Conservation (phyloP, 1,284 basidiomycete genomes). For the Marasmius fiardii region DNA sequence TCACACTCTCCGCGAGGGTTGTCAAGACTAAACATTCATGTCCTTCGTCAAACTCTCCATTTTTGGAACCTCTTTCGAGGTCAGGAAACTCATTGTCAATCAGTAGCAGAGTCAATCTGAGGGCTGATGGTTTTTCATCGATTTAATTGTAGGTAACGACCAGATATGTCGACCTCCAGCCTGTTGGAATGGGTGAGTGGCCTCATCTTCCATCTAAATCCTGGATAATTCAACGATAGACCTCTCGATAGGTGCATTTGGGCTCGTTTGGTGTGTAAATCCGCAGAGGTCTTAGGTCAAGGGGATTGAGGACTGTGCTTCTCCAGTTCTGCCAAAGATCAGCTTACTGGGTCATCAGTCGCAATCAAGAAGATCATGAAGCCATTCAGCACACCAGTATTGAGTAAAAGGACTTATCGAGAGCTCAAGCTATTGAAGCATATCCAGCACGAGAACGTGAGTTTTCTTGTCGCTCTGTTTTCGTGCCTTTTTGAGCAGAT, state of each 20-base stretch:
- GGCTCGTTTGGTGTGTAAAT: conserved; percentile 82
- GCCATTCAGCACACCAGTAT: conserved; percentile 96
- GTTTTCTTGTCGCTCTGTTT: conserved; percentile 18
- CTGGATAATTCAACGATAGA: conserved; percentile 12
- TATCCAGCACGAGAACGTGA: conserved; percentile 96
- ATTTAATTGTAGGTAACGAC: conserved; percentile 80
- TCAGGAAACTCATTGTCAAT: conserved; percentile 28
- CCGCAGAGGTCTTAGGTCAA: background rate
- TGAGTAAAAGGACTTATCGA: conserved; percentile 96
- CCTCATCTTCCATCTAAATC: conserved; percentile 14
- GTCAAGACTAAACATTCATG: conserved; percentile 84
- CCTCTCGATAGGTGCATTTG: conserved; percentile 76
- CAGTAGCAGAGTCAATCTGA: conserved; percentile 9
- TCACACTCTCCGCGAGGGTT: conserved; percentile 64
- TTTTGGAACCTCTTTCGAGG: conserved; percentile 95
- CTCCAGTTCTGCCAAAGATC: conserved; percentile 92
- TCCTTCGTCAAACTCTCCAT: conserved; percentile 98
- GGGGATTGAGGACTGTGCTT: conserved; percentile 4
- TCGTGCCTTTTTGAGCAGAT: conserved; percentile 5
- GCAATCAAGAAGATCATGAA: conserved; percentile 99
- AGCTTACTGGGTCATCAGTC: conserved; percentile 91
- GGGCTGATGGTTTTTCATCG: conserved; percentile 19
- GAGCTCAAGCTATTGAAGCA: conserved; percentile 99
- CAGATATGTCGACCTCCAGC: conserved; percentile 98
- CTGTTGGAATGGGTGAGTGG: conserved; percentile 95